These are phyloP conservation scores for Cucumis hystrix DNA, from an alignment of 306 rosid species.

Conservation along the genomic window DNA sequence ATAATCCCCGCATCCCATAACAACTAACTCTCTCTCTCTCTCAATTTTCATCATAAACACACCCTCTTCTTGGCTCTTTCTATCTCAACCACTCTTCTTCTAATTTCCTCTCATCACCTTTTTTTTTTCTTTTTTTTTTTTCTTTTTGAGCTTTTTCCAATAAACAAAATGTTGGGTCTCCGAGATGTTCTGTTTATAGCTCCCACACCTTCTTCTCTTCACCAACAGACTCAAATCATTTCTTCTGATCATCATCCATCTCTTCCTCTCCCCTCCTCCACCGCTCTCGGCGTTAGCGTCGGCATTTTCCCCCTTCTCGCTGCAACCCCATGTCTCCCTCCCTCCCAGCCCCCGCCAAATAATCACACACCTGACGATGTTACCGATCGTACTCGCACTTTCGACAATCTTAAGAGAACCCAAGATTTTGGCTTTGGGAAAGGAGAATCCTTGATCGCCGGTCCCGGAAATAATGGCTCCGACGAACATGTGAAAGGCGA, in stretches of 20 bases:
- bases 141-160: neutral
- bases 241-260: slow-evolving; percentile 31
- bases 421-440: slow-evolving; percentile 21
- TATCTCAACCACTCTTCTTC: neutral
- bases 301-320: slow-evolving; percentile 70
- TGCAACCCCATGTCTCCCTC: slow-evolving; percentile 30
- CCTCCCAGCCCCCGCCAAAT: slow-evolving; percentile 5
- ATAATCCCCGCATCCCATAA: neutral
- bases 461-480: neutral
- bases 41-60: neutral
- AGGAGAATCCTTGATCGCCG: neutral
- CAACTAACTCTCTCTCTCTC: neutral
- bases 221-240: slow-evolving; percentile 41
- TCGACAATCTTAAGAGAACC: slow-evolving; percentile 31
- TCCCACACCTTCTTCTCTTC: slow-evolving; percentile 37
- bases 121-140: too few relatives aligned
- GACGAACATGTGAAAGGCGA: slow-evolving; percentile 12
- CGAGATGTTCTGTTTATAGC: slow-evolving; percentile 64
- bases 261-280: slow-evolving; percentile 29
- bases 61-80: neutral
- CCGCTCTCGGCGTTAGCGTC: slow-evolving; percentile 65
- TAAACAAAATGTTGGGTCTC: slow-evolving; percentile 47
- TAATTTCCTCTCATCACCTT: neutral
- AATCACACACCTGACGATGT: slow-evolving; percentile 8
- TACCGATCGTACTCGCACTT: slow-evolving; percentile 13